Evolutionary conservation across 345 rosid genomes (phyloP), one percentile per base, ranked within the genome.

Genomic region (Eucalyptus regnans): DNA sequence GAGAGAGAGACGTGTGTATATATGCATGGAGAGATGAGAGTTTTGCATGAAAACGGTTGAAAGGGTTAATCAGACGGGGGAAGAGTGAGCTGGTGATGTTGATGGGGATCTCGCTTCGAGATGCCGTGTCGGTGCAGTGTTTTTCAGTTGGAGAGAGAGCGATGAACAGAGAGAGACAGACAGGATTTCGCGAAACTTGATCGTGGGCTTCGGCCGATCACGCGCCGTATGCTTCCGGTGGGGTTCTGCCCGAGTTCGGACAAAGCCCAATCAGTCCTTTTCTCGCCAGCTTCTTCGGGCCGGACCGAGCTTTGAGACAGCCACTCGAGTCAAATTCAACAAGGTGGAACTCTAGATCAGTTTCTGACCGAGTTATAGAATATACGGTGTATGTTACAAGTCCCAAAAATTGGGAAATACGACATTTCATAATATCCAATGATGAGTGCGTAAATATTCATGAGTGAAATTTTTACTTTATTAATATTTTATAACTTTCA

Each of bases 91-190:
- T 88, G 87, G 0, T 7, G 29, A 27, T 27, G 87, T 20, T 52
- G 13, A 11, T 84, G 25, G 58, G 62, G 80, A 29, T 81, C 80
- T 62, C 16, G 52, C 37, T 16, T 62, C 11, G 5, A 31, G 44
- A 50, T 88, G 66, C 95, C 50, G 96, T 93, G 89, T 88, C 31
- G 48, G 86, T 43, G 51, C 86, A 27, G 86, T 52, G 89, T 54
- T 79, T 88, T 14, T 51, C 56, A 2, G 48, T 58, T 22, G 50
- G 50, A 87, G 4, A 23, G 66, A 44, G 20, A 3, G 37, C 37
- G 58, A n/a, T 11, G 29, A 5, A 18, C 4, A 62, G 3, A 27
- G 8, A 25, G 18, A 60, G 9, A 76, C 23, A 60, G 9, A 76
- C 23, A 8, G 37, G 86, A 92, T 46, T 46, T 50, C 95, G 96